Evolutionary conservation across 768 basidiomycete species (phyloP), one percentile per base, ranked within the genome.

Genomic region (Suillus hirtellus): DNA sequence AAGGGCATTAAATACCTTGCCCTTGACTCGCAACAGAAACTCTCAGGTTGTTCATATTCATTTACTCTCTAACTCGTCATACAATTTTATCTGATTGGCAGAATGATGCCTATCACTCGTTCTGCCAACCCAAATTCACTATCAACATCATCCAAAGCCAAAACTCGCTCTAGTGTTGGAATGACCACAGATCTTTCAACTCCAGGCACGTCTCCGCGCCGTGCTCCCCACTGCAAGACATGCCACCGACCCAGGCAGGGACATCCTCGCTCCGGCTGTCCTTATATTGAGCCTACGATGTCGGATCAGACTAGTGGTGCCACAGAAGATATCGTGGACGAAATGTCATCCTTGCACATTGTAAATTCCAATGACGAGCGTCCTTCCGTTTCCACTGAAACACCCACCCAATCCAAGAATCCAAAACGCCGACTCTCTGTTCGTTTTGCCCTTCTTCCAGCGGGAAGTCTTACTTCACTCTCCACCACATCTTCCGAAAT

Each of bases 211-310:
- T 76, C 82, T 12, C 77, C 84, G 6, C 84, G 85, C 49, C 86
- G 86, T 59, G 68, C 71, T 2, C 87, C 82, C 42, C 80, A 75
- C 54, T 89, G 87, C 72, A 79, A 74, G 50, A 83, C 82, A 67
- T 89, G 87, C 71, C 76, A 78, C 60, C 81, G 81, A 27, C 84
- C 85, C 0, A 78, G 80, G 60, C 78, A 76, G 31, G 86, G 87
- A 0, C 88, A 89, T 69, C 87, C 87, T 19, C 84, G 86, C 52
- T 83, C 84, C 0, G 86, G 87, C 11, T 88, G 88, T 68, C 85
- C 86, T 0, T 80, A 74, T 62, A 72, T 70, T 24, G 78, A 80
- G 50, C 71, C 78, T 44, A 69, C 67, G 4, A 44, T 65, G 4
- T 68, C 73, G 7, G 63, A 70, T 11, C 64, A 67, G 38, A 31